A percentile compares a stretch with the other conserved stretches of the same genome.
These are phyloP conservation scores for Fusarium palustre DNA, from an alignment of 2,329 filamentous ascomycete species.

Conservation along the genomic window DNA sequence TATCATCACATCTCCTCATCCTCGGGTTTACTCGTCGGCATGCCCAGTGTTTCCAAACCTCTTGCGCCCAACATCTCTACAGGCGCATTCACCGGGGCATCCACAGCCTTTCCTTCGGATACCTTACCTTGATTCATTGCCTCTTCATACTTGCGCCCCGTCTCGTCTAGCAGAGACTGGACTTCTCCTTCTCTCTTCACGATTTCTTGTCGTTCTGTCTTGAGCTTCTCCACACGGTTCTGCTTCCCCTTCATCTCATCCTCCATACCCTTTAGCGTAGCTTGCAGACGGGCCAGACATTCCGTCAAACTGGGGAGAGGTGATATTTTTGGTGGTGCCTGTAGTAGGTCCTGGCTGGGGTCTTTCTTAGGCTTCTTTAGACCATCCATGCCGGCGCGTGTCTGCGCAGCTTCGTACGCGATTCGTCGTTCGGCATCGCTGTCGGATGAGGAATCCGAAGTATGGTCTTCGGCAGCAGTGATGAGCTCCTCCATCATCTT, in stretches of 20 bases:
- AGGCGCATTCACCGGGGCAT: conserved; percentile 27
- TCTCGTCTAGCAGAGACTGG: conserved; percentile 82
- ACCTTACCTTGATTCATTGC: conserved; percentile 53
- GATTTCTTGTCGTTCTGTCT: conserved; percentile 76
- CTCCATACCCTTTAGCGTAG: conserved; percentile 72
- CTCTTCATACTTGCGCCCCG: conserved; percentile 72
- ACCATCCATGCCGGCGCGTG: conserved; percentile 85
- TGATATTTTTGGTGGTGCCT: conserved; percentile 78
- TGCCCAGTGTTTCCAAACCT: conserved; percentile 54
- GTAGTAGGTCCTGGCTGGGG: conserved; percentile 56
- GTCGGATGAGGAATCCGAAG: conserved; percentile 74
- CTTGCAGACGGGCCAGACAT: conserved; percentile 72
- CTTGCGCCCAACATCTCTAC: conserved; percentile 49
- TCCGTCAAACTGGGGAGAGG: conserved; percentile 79
- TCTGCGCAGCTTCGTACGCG: conserved; percentile 89
- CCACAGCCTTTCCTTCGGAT: conserved; percentile 38
- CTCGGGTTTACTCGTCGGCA: conserved; percentile 43
- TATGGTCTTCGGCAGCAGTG: conserved; percentile 76
- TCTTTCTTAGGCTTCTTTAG: conserved; percentile 60
- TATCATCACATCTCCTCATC: conserved; percentile 34
- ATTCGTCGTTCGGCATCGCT: conserved; percentile 77
- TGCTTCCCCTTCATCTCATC: conserved; percentile 69
- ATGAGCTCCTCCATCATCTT: conserved; percentile 88
- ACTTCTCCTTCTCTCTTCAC: conserved; percentile 79
- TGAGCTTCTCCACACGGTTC: conserved; percentile 72